phyloP scores from a whole-genome alignment of 2,329 filamentous ascomycete species.

The Truncatella angustata region DNA sequence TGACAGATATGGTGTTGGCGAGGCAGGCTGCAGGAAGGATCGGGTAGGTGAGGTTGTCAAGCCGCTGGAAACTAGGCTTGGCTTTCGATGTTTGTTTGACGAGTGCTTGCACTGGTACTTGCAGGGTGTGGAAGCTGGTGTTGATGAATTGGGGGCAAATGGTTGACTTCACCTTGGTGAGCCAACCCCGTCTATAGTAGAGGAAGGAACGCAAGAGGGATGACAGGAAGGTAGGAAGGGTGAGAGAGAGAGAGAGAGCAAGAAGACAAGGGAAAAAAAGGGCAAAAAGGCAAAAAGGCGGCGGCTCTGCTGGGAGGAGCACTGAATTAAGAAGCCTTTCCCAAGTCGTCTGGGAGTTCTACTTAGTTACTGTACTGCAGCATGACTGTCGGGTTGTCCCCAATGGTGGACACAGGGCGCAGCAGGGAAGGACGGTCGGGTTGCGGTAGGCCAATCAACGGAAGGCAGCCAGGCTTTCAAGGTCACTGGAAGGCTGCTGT shows the following conservation, averaged over 20 bases:
- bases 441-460: neutral
- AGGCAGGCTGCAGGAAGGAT: neutral
- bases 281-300: slow-evolving; percentile 4
- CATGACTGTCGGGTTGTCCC: slow-evolving; percentile 9
- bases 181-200: slow-evolving; percentile 13
- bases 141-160: slow-evolving; percentile 1
- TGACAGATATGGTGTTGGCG: slow-evolving; percentile 7
- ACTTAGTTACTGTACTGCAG: too few relatives aligned
- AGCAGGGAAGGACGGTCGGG: neutral
- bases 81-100: neutral
- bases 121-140: too few relatives aligned
- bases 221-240: neutral
- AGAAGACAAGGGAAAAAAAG: neutral
- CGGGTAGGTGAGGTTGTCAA: neutral
- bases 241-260: too few relatives aligned
- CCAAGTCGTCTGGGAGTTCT: slow-evolving; percentile 12
- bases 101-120: too few relatives aligned
- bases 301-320: slow-evolving; percentile 1
- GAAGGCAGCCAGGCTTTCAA: neutral
- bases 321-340: slow-evolving; percentile 12
- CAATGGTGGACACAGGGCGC: slow-evolving; percentile 7
- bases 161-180: slow-evolving; percentile 13
- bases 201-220: slow-evolving; percentile 4
- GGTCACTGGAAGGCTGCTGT: neutral
- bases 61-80: slow-evolving; percentile 1